phyloP scores from a whole-genome alignment of 805 yeast species.

The Zygotorulaspora chibaensis region DNA sequence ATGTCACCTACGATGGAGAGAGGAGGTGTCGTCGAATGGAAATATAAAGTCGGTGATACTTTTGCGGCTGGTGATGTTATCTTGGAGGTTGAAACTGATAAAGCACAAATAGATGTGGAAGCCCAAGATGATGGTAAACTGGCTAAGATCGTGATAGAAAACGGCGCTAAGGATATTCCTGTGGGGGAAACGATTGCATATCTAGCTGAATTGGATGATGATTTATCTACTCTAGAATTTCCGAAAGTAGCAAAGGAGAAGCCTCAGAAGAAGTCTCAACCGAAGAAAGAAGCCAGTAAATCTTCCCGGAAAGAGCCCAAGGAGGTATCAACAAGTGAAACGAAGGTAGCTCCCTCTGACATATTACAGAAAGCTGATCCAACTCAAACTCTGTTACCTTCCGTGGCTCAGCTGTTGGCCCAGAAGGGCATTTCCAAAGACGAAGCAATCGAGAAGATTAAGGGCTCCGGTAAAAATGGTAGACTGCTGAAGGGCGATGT shows the following conservation, averaged over 20 bases:
- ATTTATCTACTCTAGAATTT: slow-evolving; percentile 55
- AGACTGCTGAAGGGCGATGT: slow-evolving; percentile 89
- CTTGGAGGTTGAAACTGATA: slow-evolving; percentile 81
- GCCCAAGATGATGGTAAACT: slow-evolving; percentile 88
- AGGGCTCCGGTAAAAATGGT: slow-evolving; percentile 87
- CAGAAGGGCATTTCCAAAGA: slow-evolving; percentile 58
- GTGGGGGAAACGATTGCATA: slow-evolving; percentile 92
- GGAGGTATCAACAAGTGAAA: slow-evolving; percentile 16
- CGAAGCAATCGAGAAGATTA: slow-evolving; percentile 67
- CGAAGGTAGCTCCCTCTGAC: slow-evolving; percentile 12
- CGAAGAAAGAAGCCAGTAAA: slow-evolving; percentile 12
- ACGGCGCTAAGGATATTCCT: slow-evolving; percentile 74
- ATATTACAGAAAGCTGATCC: slow-evolving; percentile 51
- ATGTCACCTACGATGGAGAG: slow-evolving; percentile 98
- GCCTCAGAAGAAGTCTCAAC: slow-evolving; percentile 14
- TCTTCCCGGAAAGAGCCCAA: slow-evolving; percentile 25
- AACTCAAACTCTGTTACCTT: slow-evolving; percentile 66
- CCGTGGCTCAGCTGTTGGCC: slow-evolving; percentile 65
- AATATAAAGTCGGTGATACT: slow-evolving; percentile 67
- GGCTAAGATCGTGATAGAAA: slow-evolving; percentile 63
- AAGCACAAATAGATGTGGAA: slow-evolving; percentile 78
- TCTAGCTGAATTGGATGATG: slow-evolving; percentile 85
- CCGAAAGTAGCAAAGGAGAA: slow-evolving; percentile 42
- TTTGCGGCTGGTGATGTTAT: slow-evolving; percentile 80
- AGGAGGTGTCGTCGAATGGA: slow-evolving; percentile 92